Conservation (phyloP, 805 yeast species). For the Candida xiaguanensis region DNA sequence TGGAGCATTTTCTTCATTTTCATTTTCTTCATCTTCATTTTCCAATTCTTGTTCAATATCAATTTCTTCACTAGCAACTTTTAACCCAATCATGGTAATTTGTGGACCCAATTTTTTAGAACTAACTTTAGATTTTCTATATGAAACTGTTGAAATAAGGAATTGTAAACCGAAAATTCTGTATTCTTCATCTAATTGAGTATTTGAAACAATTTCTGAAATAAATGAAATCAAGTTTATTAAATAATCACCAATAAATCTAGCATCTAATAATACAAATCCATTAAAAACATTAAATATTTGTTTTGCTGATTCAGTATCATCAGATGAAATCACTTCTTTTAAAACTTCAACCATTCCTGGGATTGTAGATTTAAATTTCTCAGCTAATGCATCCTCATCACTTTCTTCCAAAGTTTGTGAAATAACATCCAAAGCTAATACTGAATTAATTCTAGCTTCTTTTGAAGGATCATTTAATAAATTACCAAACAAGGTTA, state of each 20-base stretch:
- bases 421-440: constrained; percentile 72
- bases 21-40: constrained; percentile 85
- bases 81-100: constrained; percentile 68
- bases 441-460: constrained; percentile 77
- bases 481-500: constrained; percentile 66
- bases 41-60: constrained; percentile 76
- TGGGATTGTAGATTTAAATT: constrained; percentile 69
- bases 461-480: constrained; percentile 64
- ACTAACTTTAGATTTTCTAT: constrained; percentile 76
- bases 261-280: constrained; percentile 70
- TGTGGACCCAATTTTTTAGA: constrained; percentile 81
- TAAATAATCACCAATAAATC: constrained; percentile 73
- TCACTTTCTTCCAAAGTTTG: constrained; percentile 58
- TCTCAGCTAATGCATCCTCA: constrained; percentile 42
- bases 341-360: constrained; percentile 76
- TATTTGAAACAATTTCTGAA: constrained; percentile 69
- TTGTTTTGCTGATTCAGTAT: constrained; percentile 65
- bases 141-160: constrained; percentile 71
- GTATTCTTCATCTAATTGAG: constrained; percentile 69
- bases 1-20: constrained; percentile 87
- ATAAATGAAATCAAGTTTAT: constrained; percentile 66
- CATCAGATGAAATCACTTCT: constrained; percentile 67
- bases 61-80: constrained; percentile 70
- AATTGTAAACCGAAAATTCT: constrained; percentile 83
- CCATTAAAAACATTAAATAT: constrained; percentile 84